These are phyloP conservation scores for Ophiosphaerella herpotricha DNA, from an alignment of 2,329 filamentous ascomycete species.

Conservation along the genomic window DNA sequence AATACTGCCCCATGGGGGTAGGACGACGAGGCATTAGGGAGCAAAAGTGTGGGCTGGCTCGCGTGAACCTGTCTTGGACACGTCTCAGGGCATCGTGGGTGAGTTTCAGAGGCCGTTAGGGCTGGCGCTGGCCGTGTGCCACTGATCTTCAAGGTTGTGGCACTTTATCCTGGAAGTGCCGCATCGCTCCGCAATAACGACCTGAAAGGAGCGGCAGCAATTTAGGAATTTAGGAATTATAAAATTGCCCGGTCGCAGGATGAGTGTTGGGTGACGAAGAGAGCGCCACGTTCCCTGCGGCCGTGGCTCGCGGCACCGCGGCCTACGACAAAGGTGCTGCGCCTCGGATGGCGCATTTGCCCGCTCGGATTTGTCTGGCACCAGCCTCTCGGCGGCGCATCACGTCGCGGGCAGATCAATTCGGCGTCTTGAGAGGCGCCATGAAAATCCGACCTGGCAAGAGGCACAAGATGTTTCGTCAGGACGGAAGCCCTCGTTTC, in stretches of 20 bases:
- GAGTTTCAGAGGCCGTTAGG: conserved; percentile 42
- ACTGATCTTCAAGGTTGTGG: conserved; percentile 7
- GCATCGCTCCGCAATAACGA: no score
- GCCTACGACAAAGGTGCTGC: conserved; percentile 11
- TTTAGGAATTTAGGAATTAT: background rate
- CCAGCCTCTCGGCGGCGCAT: conserved; percentile 4
- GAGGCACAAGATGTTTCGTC: background rate
- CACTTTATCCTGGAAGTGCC: no score
- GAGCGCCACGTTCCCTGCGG: conserved; percentile 14
- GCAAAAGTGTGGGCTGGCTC: conserved; percentile 27
- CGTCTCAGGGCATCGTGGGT: conserved; percentile 39
- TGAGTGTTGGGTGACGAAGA: conserved; percentile 11
- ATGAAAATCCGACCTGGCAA: conserved; percentile 1
- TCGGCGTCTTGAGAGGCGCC: no score
- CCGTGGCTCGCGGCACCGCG: background rate
- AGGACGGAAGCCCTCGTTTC: conserved; percentile 28
- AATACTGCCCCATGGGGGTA: conserved; percentile 26
- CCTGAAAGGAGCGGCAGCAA: background rate
- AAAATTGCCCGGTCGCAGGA: conserved; percentile 1
- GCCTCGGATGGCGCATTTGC: conserved; percentile 17
- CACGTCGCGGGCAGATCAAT: conserved; percentile 3
- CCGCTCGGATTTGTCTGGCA: background rate
- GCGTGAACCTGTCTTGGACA: conserved; percentile 37
- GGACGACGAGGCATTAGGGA: conserved; percentile 15
- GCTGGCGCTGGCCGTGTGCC: conserved; percentile 16